Conservation (phyloP, 148 eudicot species). For the Suaeda aralocaspica region DNA sequence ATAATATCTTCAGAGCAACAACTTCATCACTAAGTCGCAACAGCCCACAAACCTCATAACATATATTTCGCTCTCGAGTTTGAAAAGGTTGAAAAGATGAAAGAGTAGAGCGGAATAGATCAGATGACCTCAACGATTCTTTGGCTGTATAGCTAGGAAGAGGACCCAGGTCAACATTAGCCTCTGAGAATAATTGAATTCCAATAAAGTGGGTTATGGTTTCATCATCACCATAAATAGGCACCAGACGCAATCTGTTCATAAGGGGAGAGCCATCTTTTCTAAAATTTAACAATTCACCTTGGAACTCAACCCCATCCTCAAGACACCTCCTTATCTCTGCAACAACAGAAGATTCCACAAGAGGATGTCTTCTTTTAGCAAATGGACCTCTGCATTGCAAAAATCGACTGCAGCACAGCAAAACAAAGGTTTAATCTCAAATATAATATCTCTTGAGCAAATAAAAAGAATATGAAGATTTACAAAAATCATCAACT, state of each 20-base stretch:
- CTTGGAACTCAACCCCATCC: constrained; percentile 86
- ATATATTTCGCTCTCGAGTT: constrained; percentile 35
- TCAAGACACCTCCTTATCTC: constrained; percentile 86
- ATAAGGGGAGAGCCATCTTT: constrained; percentile 91
- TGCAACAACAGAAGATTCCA: constrained; percentile 74
- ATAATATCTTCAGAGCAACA: constrained; percentile 61
- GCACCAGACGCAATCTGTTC: constrained; percentile 78
- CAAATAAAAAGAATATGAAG: too few species aligned
- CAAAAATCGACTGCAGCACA: constrained; percentile 76
- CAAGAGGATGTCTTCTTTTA: constrained; percentile 89
- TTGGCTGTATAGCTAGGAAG: constrained; percentile 55
- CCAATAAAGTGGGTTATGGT: constrained; percentile 79
- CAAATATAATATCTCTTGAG: background rate
- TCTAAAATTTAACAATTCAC: constrained; percentile 76
- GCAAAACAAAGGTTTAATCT: background rate
- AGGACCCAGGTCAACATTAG: constrained; percentile 74
- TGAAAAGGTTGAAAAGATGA: constrained; percentile 35
- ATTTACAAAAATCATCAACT: too few species aligned
- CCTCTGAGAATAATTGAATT: constrained; percentile 71
- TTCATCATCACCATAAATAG: constrained; percentile 84
- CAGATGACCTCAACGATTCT: constrained; percentile 42
- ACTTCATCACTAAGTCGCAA: constrained; percentile 85
- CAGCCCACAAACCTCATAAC: constrained; percentile 65
- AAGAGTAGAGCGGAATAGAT: constrained; percentile 50
- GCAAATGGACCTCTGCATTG: constrained; percentile 99